Base-by-base conservation (phyloP, 1,284 basidiomycete genomes). In the Ustilago lituana region DNA sequence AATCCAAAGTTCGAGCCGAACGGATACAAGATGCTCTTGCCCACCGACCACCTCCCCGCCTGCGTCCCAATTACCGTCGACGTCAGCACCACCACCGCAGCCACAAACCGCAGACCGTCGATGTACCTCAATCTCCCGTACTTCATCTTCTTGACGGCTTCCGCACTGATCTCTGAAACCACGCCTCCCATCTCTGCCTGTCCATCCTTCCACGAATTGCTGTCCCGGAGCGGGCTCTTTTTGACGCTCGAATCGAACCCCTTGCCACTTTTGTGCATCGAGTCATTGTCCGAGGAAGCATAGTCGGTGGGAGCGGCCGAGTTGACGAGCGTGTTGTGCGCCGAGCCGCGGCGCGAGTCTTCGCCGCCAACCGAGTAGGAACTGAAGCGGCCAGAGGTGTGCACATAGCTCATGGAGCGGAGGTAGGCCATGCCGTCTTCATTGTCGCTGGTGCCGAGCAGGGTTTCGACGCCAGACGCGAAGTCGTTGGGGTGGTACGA, bases 351-450 rank as follows among this genome's bases (percentile, higher is more conserved):
- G 31, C 46, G 40, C 9, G 59, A 55, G 19, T 59, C 58, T 33
- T 67, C 58, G 11, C 15, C 17, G 17, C n/a, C n/a, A n/a, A 17
- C n/a, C 0, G 55, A 45, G 37, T 61, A 68, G 9, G 53, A 57
- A 45, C 50, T 50, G 50, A 58, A 62, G 11, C 65, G 58, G 22
- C 65, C 65, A 2, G 59, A 58, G 20, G 54, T 55, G 48, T 59
- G 65, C 2, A 68, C 60, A 38, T 68, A 68, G 51, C 51, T 55
- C 65, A 68, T 68, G 29, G 65, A 68, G 5, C 65, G 65, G 11
- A 68, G 37, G 32, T 68, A 68, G 23, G 65, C 65, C 65, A 68
- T 68, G 36, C 52, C 52, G 35, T 68, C 65, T 26, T 68, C 58
- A 40, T 56, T 57, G 39, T 56, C 57, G 27, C 40, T 54, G 9